Evolutionary conservation across 371 early-diverging fungal species (phyloP), one percentile per base, ranked within the genome.

Genomic region (Ordospora pajunii): DNA sequence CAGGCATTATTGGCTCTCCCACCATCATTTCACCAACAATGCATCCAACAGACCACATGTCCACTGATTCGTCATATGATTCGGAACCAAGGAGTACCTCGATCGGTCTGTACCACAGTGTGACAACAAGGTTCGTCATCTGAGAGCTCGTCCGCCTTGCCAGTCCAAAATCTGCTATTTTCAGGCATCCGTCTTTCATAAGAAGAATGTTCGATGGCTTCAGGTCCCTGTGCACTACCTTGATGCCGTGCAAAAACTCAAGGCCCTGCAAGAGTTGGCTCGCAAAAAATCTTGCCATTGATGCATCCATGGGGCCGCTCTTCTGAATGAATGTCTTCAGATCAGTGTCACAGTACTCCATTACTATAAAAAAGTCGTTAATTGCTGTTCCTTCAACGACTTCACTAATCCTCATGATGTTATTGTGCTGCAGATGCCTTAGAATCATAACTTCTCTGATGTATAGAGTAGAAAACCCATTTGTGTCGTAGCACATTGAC

Each of bases 151-250:
- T 11, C 4, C 11, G 43, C 21, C 52, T 9, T 8, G 52, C 52
- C 25, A 99, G 85, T 84, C 99, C 99, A 86, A 99, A 97, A 92
- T 99, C 99, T 0, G 96, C 99, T 83, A 99, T 86, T 80, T 97
- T 97, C 40, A 97, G 83, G 70, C 76, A 87, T 6, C 97, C 97
- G 46, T 88, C 83, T 77, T 88, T 89, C 78, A 90, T 90, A 19
- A 98, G 86, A 42, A 98, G 85, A 27, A 97, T 82, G 83, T 98
- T 98, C 86, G 94, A 95, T 48, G 99, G 99, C 84, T 99, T 99
- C 88, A 99, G 88, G 90, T 99, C 99, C 76, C 97, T 86, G 77
- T 97, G 97, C 21, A 97, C 83, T 44, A 97, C 64, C 11, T 58
- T 37, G 6, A 23, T 23, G 4, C 48, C 43, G 49, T 78, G 78